Percentiles rank a stretch among this genome's conserved stretches.
phyloP scores from a whole-genome alignment of 371 early-diverging fungal species.

The Capillidium heterosporum region DNA sequence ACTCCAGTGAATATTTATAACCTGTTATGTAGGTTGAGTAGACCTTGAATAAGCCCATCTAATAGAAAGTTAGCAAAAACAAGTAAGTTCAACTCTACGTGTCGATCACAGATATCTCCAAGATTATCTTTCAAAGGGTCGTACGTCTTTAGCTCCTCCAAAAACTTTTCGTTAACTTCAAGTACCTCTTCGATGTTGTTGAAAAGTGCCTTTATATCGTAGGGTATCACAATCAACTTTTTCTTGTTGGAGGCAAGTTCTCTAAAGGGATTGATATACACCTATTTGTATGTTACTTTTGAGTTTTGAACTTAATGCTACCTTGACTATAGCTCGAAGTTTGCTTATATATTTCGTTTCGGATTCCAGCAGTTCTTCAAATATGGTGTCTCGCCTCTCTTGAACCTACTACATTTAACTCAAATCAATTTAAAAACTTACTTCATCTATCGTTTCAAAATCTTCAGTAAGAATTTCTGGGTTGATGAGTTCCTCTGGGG shows the following conservation, averaged over 20 bases:
- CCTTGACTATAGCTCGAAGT: conserved; percentile 4
- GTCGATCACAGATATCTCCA: background rate
- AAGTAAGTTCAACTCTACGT: background rate
- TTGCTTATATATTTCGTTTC: conserved; percentile 1
- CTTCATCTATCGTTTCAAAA: background rate
- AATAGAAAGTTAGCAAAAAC: background rate
- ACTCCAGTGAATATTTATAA: conserved; percentile 1
- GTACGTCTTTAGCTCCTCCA: background rate
- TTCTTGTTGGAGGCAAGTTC: background rate
- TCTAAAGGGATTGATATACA: conserved; percentile 2
- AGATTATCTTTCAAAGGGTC: background rate
- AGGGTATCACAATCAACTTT: background rate
- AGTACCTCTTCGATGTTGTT: conserved; percentile 5
- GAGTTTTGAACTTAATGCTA: background rate
- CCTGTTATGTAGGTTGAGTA: conserved; percentile 3
- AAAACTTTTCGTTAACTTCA: background rate
- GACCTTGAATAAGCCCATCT: background rate
- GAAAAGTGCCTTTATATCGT: conserved; percentile 5
- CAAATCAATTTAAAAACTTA: background rate
- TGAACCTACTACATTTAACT: background rate
- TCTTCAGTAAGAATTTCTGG: background rate
- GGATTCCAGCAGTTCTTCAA: conserved; percentile 1
- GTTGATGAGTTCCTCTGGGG: background rate
- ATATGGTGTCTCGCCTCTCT: background rate
- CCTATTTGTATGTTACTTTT: background rate